Evolutionary conservation across 768 basidiomycete genomes (phyloP).

Genomic region (Psilocybe subaeruginosa): DNA sequence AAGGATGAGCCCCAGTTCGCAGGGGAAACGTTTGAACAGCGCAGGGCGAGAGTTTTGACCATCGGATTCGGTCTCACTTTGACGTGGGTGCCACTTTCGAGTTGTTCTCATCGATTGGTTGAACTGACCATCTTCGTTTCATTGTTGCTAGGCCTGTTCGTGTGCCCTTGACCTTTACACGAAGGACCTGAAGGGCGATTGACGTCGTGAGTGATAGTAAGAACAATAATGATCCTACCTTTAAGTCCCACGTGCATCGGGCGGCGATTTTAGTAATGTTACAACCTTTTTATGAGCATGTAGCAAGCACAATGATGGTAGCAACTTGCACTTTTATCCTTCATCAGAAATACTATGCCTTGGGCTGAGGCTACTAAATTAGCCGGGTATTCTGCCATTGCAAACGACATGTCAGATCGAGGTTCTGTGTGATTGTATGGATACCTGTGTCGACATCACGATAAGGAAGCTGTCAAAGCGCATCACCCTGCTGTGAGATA

Average conservation of each 20-base stretch:
- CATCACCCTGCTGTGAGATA: no score
- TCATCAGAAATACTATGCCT: no score
- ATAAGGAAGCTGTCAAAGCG: no score
- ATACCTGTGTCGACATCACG: no score
- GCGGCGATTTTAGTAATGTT: no score
- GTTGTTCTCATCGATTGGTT: not conserved
- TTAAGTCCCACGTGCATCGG: no score
- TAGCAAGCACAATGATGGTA: not conserved
- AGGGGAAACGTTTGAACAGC: conserved; percentile 35
- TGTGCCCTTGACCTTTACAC: conserved; percentile 28
- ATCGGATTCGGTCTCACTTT: conserved; percentile 40
- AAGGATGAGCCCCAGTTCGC: conserved; percentile 54
- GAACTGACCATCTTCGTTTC: not conserved
- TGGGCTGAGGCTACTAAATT: no score
- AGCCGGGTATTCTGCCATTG: not conserved
- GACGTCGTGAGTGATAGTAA: not conserved
- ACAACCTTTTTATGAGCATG: no score
- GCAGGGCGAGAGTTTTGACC: conserved; percentile 37
- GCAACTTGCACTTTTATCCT: no score
- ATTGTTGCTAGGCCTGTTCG: conserved; percentile 23
- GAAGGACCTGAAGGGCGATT: not conserved
- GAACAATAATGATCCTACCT: not conserved
- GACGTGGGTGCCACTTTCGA: conserved; percentile 19
- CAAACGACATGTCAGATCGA: no score
- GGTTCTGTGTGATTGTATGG: no score